A percentile compares a stretch with the other conserved stretches of the same genome.
Conservation (phyloP, 73 alveolate genomes). For the Vitrella brassicaformis region DNA sequence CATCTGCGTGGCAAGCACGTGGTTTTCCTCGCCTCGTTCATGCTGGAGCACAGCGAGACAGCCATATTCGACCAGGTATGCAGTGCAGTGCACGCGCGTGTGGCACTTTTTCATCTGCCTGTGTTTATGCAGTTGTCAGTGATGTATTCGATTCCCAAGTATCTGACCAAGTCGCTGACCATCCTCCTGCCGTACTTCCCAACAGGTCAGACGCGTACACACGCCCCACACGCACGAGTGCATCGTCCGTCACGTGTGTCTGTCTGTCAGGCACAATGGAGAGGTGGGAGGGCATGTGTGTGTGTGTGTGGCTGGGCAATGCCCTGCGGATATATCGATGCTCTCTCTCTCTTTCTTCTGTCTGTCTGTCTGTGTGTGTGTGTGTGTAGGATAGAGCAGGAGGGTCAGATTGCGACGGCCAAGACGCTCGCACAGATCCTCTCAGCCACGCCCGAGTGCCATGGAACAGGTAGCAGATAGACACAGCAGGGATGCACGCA, state of each 20-base stretch:
- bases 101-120: too few species aligned
- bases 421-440: conserved; percentile 16
- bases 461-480: too few species aligned
- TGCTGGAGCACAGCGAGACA: not conserved
- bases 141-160: conserved; percentile 21
- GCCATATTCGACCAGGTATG: not conserved
- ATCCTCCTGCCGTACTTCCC: conserved; percentile 27
- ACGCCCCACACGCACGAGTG: too few species aligned
- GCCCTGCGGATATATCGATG: too few species aligned
- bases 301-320: not conserved
- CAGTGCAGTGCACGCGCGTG: too few species aligned
- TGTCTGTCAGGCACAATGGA: conserved; percentile 42
- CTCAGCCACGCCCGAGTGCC: conserved; percentile 23
- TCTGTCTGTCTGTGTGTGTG: too few species aligned
- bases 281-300: not conserved
- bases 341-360: too few species aligned
- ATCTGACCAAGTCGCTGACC: conserved; percentile 14
- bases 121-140: conserved; percentile 9
- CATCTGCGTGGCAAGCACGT: not conserved
- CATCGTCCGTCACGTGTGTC: too few species aligned
- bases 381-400: conserved; percentile 19
- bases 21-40: not conserved
- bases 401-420: conserved; percentile 32
- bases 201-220: too few species aligned
- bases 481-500: too few species aligned